Conservation (phyloP, 768 basidiomycete genomes). For the Lactarius trivialis region DNA sequence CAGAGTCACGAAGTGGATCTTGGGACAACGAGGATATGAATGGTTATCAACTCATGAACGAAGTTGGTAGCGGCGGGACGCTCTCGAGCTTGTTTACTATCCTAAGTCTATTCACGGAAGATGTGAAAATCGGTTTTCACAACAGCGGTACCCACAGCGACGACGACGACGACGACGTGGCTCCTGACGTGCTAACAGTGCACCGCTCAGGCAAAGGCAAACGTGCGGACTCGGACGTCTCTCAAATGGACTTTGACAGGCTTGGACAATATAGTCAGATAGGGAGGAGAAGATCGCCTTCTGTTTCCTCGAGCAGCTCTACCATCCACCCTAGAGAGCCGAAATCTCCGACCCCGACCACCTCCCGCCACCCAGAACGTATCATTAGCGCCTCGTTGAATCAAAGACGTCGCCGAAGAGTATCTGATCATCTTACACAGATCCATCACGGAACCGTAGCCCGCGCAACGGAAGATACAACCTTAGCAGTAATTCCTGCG, state of each 20-base stretch:
- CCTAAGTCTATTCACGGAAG: conserved; percentile 92
- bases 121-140: conserved; percentile 89
- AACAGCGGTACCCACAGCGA: conserved; percentile 34
- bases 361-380: conserved; percentile 13
- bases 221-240: conserved; percentile 59
- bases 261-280: conserved; percentile 24
- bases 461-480: conserved; percentile 90
- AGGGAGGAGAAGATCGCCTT: conserved; percentile 42
- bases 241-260: conserved; percentile 45
- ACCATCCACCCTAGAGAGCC: conserved; percentile 50
- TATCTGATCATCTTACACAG: conserved; percentile 26
- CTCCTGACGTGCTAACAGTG: conserved; percentile 9
- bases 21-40: conserved; percentile 89
- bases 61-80: conserved; percentile 93
- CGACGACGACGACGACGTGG: conserved; percentile 17
- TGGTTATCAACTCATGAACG: conserved; percentile 93
- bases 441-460: conserved; percentile 73
- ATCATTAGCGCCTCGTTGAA: conserved; percentile 15
- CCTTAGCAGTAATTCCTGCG: conserved; percentile 97
- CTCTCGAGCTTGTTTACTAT: conserved; percentile 96
- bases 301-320: conserved; percentile 61
- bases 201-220: conserved; percentile 24
- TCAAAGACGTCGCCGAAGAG: conserved; percentile 3
- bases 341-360: conserved; percentile 26
- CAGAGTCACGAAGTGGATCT: conserved; percentile 43